Evolutionary conservation across 2,329 filamentous ascomycete genomes (phyloP), one percentile per base, ranked within the genome.

Genomic region (Elsinoe fawcettii): DNA sequence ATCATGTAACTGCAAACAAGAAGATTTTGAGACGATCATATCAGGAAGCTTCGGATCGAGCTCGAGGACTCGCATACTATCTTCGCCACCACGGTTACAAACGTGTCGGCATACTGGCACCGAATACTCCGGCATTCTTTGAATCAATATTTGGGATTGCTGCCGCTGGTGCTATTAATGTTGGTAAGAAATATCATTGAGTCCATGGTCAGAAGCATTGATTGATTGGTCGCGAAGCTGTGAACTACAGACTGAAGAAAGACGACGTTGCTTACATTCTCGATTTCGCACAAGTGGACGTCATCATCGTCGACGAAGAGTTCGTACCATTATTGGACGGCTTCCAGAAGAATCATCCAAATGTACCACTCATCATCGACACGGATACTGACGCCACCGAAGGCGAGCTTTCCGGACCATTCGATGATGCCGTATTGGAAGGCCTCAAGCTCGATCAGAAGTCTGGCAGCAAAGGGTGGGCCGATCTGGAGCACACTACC

Each of bases 121-220:
- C 93, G 2, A 99, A 99, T 69, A 99, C 93, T 1, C 93, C 93
- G 0, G 91, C 91, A 0, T 97, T 97, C 66, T 77, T 99, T 25
- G 92, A 97, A 73, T 82, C 84, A 5, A 88, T 96, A 60, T 99
- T 89, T 67, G 93, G 88, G 1, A 86, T 96, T 63, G 85, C 85
- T 0, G 91, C 88, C 1, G 88, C 88, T 0, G 90, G 90, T 1
- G 88, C 79, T 6, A 81, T 95, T 22, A 83, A 90, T 60, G 87
- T 96, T 55, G 79, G 77, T 77, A 68, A 60, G 74, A 59, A 37
- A 34, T 16, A 5, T 16, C 5, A n/a, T n/a, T n/a, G n/a, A n/a
- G n/a, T n/a, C n/a, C n/a, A n/a, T n/a, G n/a, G n/a, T n/a, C n/a
- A n/a, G n/a, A n/a, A n/a, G n/a, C n/a, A n/a, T n/a, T n/a, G n/a